Evolutionary conservation across 768 basidiomycete genomes (phyloP), one percentile per base, ranked within the genome.

Genomic region (Suillus alpinus): DNA sequence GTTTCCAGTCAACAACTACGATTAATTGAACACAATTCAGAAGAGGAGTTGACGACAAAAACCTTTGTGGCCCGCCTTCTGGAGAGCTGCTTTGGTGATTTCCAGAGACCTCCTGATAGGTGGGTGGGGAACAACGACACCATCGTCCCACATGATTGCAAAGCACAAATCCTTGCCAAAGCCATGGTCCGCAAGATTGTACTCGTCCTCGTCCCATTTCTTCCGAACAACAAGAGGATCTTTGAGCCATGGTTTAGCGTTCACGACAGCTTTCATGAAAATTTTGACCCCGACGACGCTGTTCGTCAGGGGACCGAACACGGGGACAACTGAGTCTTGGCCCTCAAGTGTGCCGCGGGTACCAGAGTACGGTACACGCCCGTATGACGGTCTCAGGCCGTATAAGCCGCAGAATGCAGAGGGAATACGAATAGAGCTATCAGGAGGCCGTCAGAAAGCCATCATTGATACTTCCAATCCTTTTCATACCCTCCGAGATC

Each of bases 371-470:
- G 92, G 92, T 2, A 92, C 72, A 26, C 92, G 83, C 43, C 83
- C 77, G 65, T 80, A 89, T 16, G 87, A 88, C 0, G 89, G 89
- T 6, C 86, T 81, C 29, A 94, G 75, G 9, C 85, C 86, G 70
- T 92, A 95, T 9, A 88, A 63, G 1, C 88, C 89, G 65, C 84
- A 84, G 64, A 90, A 85, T 0, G 80, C 81, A 9, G 85, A 71
- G 6, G 92, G 92, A 59, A 89, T 86, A 18, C 91, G 85, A 31
- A 91, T 68, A 4, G 91, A 91, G 4, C 89, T 90, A 62, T 39
- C 14, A 34, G 49, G 34, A 4, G 10, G 56, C 56, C 40, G n/a
- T 56, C 10, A 44, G 29, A 32, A 23, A 16, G 37, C 10, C 39
- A 40, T 16, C 26, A 12, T 12, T 26, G 16, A 26, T 16, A 36